phyloP scores from a whole-genome alignment of 208 protist genomes.

The Kentomonas sorsogonicus region DNA sequence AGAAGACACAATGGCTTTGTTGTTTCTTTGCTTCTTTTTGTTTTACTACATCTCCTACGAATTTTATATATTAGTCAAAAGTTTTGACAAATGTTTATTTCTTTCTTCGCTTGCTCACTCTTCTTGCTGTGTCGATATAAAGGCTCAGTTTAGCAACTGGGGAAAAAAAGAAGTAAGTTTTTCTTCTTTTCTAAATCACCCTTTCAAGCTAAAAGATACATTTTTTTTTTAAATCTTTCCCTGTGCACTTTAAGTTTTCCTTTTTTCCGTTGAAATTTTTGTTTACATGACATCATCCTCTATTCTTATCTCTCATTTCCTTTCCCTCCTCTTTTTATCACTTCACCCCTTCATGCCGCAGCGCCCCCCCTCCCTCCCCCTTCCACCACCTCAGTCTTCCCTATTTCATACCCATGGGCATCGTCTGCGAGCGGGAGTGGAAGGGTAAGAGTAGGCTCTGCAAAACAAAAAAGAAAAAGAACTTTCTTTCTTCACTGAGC shows the following conservation, averaged over 20 bases:
- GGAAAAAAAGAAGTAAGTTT: not conserved
- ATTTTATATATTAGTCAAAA: not conserved
- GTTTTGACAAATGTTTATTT: not conserved
- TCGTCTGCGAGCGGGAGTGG: too few species aligned
- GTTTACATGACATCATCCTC: constrained; percentile 4
- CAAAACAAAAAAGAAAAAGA: too few species aligned
- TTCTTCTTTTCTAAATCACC: constrained; percentile 9
- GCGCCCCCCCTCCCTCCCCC: not conserved
- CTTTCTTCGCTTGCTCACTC: not conserved
- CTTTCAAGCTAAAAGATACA: not conserved
- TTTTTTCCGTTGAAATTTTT: constrained; percentile 1
- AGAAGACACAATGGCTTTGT: not conserved
- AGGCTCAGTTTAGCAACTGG: not conserved
- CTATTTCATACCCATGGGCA: too few species aligned
- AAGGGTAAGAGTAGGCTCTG: too few species aligned
- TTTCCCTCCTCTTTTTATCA: constrained; percentile 4
- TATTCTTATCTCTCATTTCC: not conserved
- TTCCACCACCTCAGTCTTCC: not conserved
- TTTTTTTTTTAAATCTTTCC: constrained; percentile 6
- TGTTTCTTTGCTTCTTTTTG: constrained; percentile 3
- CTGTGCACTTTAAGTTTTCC: not conserved
- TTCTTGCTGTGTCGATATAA: too few species aligned
- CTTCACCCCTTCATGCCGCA: not conserved
- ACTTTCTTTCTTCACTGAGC: too few species aligned
- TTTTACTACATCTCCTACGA: not conserved